Conservation (phyloP, 305 asterid species). For the Solanum hybrid region DNA sequence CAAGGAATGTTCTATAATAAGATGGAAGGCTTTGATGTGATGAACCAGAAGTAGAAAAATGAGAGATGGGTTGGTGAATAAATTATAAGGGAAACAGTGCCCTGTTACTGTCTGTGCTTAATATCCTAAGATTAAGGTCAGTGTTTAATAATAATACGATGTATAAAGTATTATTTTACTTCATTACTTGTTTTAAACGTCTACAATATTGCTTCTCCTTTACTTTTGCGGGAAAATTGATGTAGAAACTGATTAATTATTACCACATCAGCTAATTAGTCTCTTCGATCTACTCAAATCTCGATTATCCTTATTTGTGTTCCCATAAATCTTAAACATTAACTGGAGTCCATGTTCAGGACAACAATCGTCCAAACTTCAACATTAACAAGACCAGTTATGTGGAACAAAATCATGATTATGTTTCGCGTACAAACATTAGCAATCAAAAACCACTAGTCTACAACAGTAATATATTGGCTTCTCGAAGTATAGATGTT, state of each 20-base stretch:
- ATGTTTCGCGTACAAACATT: background rate
- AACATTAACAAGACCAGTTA: background rate
- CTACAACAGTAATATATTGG: background rate
- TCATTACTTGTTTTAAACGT: background rate
- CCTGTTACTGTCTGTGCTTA: conserved; percentile 43
- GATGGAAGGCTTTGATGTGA: background rate
- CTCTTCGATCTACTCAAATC: background rate
- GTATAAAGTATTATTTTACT: background rate
- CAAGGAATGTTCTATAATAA: background rate
- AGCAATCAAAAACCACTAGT: background rate
- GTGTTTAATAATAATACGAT: background rate
- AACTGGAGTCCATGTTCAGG: background rate
- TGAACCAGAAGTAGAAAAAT: background rate
- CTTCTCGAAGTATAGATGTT: background rate
- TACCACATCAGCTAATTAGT: background rate
- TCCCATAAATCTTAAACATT: background rate
- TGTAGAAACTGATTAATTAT: background rate
- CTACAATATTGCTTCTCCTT: background rate
- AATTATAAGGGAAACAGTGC: background rate
- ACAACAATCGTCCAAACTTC: background rate
- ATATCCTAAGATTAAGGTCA: background rate
- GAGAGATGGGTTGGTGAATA: background rate
- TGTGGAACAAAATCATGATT: background rate
- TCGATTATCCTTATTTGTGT: too few relatives aligned
- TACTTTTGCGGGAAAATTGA: background rate